These are phyloP conservation scores for Backusella circina DNA, from an alignment of 192 early-diverging fungal species.

Conservation along the genomic window DNA sequence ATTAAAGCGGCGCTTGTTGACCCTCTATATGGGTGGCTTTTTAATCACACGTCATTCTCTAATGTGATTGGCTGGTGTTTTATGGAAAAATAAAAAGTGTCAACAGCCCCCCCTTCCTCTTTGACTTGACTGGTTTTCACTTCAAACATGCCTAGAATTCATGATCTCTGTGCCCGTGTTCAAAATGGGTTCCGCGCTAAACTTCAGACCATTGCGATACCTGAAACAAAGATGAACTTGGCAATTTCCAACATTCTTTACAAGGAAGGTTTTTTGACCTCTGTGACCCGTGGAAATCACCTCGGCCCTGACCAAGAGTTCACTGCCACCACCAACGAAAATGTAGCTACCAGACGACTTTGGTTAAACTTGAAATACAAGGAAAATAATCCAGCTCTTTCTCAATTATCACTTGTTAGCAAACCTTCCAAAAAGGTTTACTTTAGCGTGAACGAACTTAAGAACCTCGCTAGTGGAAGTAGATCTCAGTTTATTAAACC, in stretches of 20 bases:
- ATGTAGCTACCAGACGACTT: conserved; percentile 78
- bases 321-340: conserved; percentile 76
- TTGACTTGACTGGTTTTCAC: not conserved
- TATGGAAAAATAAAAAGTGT: not conserved
- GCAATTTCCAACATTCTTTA: conserved; percentile 85
- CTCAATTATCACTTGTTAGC: conserved; percentile 74
- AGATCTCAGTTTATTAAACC: conserved; percentile 77
- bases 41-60: not conserved
- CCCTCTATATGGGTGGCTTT: not conserved
- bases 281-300: conserved; percentile 76
- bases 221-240: conserved; percentile 84
- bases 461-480: conserved; percentile 69
- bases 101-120: not conserved
- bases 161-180: conserved; percentile 84
- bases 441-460: conserved; percentile 79
- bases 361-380: conserved; percentile 97
- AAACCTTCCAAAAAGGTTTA: conserved; percentile 82
- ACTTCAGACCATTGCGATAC: conserved; percentile 79
- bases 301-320: conserved; percentile 67
- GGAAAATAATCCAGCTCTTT: conserved; percentile 76
- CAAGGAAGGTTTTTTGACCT: conserved; percentile 85
- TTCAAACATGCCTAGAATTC: conserved; percentile 67
- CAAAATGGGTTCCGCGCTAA: conserved; percentile 89
- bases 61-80: not conserved
- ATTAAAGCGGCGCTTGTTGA: not conserved